Conservation (phyloP, 352 stramenopile species). For the Pythium plurisporium region DNA sequence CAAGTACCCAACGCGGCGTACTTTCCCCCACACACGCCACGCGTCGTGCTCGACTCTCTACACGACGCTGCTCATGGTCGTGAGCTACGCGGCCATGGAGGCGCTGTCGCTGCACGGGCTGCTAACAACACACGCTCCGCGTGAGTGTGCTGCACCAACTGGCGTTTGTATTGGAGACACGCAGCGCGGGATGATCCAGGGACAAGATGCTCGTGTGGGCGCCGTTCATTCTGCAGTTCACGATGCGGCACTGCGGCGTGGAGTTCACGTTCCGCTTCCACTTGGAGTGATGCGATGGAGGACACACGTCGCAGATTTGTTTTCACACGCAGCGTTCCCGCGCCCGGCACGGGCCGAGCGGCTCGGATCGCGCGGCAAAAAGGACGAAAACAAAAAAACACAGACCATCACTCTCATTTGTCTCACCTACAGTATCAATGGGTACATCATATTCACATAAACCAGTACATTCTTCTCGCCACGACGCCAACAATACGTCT, state of each 20-base stretch:
- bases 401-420: conserved; percentile 9
- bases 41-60: too few species aligned
- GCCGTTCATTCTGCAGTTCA: conserved; percentile 13
- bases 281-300: not conserved
- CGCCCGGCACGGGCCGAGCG: too few species aligned
- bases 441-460: not conserved
- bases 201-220: conserved; percentile 13
- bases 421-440: too few species aligned
- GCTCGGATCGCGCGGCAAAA: too few species aligned
- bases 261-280: conserved; percentile 6
- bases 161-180: conserved; percentile 12
- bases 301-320: not conserved
- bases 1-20: too few species aligned
- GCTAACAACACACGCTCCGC: not conserved
- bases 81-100: too few species aligned
- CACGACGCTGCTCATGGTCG: too few species aligned
- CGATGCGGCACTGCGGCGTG: conserved; percentile 8
- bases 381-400: too few species aligned
- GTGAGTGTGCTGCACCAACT: conserved; percentile 6
- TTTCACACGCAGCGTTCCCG: not conserved
- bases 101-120: conserved; percentile 1
- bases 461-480: conserved; percentile 2
- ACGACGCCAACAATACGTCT: not conserved
- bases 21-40: too few species aligned
- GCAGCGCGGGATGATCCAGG: conserved; percentile 10